These are phyloP conservation scores for Ganoderma boninense DNA, from an alignment of 1,284 basidiomycete species.

Conservation along the genomic window DNA sequence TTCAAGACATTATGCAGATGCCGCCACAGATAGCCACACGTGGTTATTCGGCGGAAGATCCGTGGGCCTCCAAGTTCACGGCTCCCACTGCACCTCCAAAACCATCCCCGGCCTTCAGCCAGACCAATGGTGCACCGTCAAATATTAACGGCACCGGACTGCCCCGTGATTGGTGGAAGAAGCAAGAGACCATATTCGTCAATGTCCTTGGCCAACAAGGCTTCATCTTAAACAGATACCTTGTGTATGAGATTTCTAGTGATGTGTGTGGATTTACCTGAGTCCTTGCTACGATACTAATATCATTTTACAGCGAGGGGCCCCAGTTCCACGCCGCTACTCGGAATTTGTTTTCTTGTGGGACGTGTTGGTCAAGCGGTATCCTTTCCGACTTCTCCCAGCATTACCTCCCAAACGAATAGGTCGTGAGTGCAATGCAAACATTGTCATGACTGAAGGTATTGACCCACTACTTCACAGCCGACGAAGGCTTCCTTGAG, in stretches of 20 bases:
- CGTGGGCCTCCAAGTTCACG: constrained; percentile 61
- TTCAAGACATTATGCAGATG: constrained; percentile 48
- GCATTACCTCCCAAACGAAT: constrained; percentile 90
- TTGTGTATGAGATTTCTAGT: constrained; percentile 82
- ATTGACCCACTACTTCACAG: constrained; percentile 44
- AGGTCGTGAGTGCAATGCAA: constrained; percentile 67
- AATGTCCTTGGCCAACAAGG: constrained; percentile 85
- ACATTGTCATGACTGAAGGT: constrained; percentile 10
- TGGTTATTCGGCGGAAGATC: constrained; percentile 71
- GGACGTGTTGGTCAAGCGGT: constrained; percentile 80
- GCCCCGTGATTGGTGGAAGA: constrained; percentile 86
- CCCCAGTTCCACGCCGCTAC: constrained; percentile 79
- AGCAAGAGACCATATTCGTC: constrained; percentile 75
- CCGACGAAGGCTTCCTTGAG: constrained; percentile 89
- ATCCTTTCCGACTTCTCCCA: constrained; percentile 94
- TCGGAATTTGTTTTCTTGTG: constrained; percentile 92
- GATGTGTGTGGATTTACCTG: constrained; percentile 62
- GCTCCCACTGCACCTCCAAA: constrained; percentile 29
- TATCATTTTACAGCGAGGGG: constrained; percentile 54
- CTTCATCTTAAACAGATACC: constrained; percentile 86
- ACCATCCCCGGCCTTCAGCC: constrained; percentile 24
- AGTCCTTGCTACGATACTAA: neutral
- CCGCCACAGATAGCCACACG: constrained; percentile 45
- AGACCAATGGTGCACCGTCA: constrained; percentile 59
- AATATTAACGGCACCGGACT: constrained; percentile 75